These are phyloP conservation scores for Ganoderma multipileum DNA, from an alignment of 1,284 basidiomycete species.

Conservation along the genomic window DNA sequence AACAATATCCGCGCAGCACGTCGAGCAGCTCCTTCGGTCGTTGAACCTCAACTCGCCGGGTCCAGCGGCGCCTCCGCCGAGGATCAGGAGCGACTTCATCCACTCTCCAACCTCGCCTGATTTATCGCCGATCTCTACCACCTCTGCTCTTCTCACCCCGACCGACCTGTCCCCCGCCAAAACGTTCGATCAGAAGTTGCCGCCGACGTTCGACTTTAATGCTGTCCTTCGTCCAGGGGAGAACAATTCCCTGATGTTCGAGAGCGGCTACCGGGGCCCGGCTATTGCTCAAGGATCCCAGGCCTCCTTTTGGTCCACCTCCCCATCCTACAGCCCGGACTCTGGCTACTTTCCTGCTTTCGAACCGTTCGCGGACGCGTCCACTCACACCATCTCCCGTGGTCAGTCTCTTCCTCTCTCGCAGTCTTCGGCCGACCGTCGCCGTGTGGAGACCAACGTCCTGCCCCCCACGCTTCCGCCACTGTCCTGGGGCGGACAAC, in stretches of 20 bases:
- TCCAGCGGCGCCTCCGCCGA: slow-evolving; percentile 52
- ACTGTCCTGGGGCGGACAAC: slow-evolving; percentile 36
- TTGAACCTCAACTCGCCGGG: slow-evolving; percentile 77
- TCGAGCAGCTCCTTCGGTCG: slow-evolving; percentile 77
- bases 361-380: slow-evolving; percentile 57
- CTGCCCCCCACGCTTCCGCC: slow-evolving; percentile 31
- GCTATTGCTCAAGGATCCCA: slow-evolving; percentile 31
- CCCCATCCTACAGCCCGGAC: slow-evolving; percentile 40
- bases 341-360: slow-evolving; percentile 52
- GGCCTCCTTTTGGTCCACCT: slow-evolving; percentile 30
- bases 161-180: slow-evolving; percentile 72
- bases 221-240: slow-evolving; percentile 36
- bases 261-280: slow-evolving; percentile 37
- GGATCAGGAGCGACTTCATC: slow-evolving; percentile 47
- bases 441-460: slow-evolving; percentile 32
- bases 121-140: slow-evolving; percentile 70
- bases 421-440: slow-evolving; percentile 28
- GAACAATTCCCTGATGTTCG: slow-evolving; percentile 40
- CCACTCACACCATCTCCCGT: slow-evolving; percentile 42
- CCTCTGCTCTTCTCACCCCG: slow-evolving; percentile 70
- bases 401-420: slow-evolving; percentile 46
- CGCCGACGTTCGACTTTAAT: slow-evolving; percentile 55
- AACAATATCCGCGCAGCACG: slow-evolving; percentile 54
- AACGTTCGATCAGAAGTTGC: slow-evolving; percentile 61
- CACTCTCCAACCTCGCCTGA: slow-evolving; percentile 59